phyloP scores from a whole-genome alignment of 75 land plant genomes.

The Cryptomeria japonica region DNA sequence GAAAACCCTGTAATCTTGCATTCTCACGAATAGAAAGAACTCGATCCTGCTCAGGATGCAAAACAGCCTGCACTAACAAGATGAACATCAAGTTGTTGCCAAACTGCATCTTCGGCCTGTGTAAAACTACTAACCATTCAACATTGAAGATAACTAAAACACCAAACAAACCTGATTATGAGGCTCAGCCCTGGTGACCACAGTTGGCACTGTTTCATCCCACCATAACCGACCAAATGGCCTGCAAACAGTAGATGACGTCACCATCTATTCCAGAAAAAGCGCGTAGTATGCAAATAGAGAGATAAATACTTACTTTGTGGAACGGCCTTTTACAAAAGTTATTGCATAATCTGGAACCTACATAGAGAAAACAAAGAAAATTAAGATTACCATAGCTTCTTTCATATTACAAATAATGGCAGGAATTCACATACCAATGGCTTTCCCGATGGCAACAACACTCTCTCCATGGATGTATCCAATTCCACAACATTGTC shows the following conservation, averaged over 20 bases:
- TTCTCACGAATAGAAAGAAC: constrained; percentile 81
- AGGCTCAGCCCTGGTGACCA: constrained; percentile 67
- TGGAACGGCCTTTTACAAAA: constrained; percentile 55
- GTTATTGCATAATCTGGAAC: constrained; percentile 72
- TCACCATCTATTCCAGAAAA: not conserved
- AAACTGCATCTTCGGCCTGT: not conserved
- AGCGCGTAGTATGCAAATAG: not conserved
- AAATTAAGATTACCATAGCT: not conserved
- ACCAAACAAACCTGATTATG: constrained; percentile 62
- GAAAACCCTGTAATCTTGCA: constrained; percentile 94
- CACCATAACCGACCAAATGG: constrained; percentile 97
- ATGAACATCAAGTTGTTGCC: not conserved
- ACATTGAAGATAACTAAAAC: not conserved
- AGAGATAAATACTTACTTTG: constrained; percentile 42
- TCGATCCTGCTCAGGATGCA: constrained; percentile 92
- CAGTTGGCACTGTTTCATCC: constrained; percentile 96
- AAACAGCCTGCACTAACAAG: constrained; percentile 29
- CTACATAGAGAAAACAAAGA: constrained; percentile 22
- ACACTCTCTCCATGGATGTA: constrained; percentile 44
- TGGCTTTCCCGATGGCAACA: constrained; percentile 74
- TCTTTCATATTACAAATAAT: not conserved
- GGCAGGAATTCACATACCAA: constrained; percentile 45
- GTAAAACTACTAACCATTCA: not conserved
- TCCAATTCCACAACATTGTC: constrained; percentile 60
- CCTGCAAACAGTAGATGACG: constrained; percentile 28